A percentile compares a stretch with the other conserved stretches of the same genome.
phyloP scores from a whole-genome alignment of 2,329 filamentous ascomycete species.

The Aspergillus phoenicis region DNA sequence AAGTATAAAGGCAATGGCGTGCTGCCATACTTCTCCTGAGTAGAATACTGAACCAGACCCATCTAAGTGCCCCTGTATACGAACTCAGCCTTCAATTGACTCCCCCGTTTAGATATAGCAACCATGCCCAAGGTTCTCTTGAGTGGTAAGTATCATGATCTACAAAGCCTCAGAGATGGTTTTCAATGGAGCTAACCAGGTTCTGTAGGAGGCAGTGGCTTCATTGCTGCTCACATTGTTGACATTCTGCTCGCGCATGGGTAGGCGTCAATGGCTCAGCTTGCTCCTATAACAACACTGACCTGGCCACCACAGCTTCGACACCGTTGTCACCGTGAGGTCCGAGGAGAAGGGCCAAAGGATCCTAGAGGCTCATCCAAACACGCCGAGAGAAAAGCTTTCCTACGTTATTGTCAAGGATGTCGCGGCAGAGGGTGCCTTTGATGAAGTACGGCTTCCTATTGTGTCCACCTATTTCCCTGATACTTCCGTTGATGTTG shows the following conservation, averaged over 20 bases:
- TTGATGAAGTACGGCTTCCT: constrained; percentile 55
- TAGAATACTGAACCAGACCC: too few relatives aligned
- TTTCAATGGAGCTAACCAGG: constrained; percentile 17
- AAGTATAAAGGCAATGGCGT: constrained; percentile 5
- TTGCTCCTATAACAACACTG: not conserved
- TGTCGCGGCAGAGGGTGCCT: constrained; percentile 69
- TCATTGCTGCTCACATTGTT: constrained; percentile 67
- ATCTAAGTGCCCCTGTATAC: too few relatives aligned
- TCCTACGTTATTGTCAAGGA: constrained; percentile 71
- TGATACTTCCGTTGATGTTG: not conserved
- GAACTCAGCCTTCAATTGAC: not conserved
- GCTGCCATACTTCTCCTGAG: not conserved
- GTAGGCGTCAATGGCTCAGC: constrained; percentile 27
- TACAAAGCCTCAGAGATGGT: not conserved
- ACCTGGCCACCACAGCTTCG: constrained; percentile 49
- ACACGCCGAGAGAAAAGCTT: constrained; percentile 57
- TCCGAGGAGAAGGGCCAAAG: constrained; percentile 63
- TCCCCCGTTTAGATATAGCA: not conserved
- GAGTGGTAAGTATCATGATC: constrained; percentile 31
- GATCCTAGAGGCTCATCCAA: constrained; percentile 58
- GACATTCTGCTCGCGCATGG: constrained; percentile 59
- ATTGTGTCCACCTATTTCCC: not conserved
- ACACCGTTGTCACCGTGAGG: constrained; percentile 65
- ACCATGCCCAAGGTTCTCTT: constrained; percentile 45
- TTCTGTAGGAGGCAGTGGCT: constrained; percentile 60